A percentile compares a stretch with the other conserved stretches of the same genome.
Evolutionary conservation across 768 basidiomycete genomes (phyloP).

Genomic region (Saitozyma sp.): DNA sequence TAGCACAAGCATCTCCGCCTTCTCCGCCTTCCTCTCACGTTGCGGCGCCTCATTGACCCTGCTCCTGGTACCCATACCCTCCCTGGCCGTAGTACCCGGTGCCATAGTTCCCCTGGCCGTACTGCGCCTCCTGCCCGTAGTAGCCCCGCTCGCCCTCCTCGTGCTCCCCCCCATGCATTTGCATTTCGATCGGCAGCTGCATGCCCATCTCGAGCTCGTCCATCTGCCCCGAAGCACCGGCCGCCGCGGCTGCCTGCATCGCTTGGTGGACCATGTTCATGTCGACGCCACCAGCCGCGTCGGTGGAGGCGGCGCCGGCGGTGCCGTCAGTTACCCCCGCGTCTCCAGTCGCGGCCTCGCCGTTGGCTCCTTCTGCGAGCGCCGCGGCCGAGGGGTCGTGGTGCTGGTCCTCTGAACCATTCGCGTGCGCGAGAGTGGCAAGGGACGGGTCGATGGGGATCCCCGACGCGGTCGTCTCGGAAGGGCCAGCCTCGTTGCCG

Average conservation of each 20-base stretch:
- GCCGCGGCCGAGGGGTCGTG: background rate
- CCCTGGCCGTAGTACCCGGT: constrained; percentile 3
- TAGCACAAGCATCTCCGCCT: too few species aligned
- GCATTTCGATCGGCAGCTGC: constrained; percentile 46
- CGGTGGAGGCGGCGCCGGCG: background rate
- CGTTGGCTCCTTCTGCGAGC: background rate
- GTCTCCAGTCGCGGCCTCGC: background rate
- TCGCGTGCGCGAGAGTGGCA: background rate
- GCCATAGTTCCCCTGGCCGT: background rate
- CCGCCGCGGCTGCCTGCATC: constrained; percentile 35
- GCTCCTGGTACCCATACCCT: background rate
- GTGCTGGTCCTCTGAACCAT: background rate
- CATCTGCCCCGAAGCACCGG: constrained; percentile 27
- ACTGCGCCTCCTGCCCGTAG: background rate
- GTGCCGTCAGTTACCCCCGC: background rate
- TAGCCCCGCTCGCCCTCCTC: constrained; percentile 17
- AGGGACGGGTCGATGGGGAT: background rate
- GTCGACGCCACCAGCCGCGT: constrained; percentile 16
- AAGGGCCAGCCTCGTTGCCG: background rate
- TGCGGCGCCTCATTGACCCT: too few species aligned
- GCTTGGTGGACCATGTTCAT: constrained; percentile 46
- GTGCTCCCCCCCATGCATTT: constrained; percentile 38
- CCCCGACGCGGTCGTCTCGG: background rate
- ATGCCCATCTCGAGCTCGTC: constrained; percentile 48
- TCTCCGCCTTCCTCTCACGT: too few species aligned